Conservation (phyloP, 2,329 filamentous ascomycete species). For the Fonsecaea nubica region DNA sequence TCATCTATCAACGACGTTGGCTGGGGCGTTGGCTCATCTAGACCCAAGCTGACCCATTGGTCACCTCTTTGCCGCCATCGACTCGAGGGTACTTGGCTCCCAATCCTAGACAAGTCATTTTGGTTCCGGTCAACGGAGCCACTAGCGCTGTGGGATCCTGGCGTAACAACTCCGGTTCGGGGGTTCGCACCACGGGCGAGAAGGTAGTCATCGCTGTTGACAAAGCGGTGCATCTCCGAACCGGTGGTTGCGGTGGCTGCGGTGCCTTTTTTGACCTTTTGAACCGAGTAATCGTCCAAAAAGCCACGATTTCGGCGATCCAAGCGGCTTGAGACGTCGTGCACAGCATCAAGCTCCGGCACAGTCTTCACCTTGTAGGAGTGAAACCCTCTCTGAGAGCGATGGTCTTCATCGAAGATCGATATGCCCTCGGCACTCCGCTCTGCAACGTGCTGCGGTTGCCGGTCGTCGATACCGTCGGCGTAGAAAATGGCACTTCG, state of each 20-base stretch:
- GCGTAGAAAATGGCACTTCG: background rate
- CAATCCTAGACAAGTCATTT: background rate
- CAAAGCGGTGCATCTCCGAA: constrained; percentile 29
- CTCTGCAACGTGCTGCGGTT: background rate
- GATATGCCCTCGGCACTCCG: background rate
- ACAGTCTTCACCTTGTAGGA: constrained; percentile 18
- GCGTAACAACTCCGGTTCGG: constrained; percentile 48
- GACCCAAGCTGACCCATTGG: constrained; percentile 46
- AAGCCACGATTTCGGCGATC: constrained; percentile 22
- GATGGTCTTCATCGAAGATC: background rate
- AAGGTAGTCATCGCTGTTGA: constrained; percentile 46
- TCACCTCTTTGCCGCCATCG: constrained; percentile 48
- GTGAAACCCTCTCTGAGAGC: constrained; percentile 11
- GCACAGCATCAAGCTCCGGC: constrained; percentile 25
- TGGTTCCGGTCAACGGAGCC: constrained; percentile 35
- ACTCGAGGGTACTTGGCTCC: constrained; percentile 17
- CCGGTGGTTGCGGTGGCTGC: background rate
- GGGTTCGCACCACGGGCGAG: constrained; percentile 45
- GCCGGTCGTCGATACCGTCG: constrained; percentile 12
- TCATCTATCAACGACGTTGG: constrained; percentile 22
- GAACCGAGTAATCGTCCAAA: constrained; percentile 5
- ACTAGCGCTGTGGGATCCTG: constrained; percentile 42
- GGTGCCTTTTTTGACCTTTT: background rate
- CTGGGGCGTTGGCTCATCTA: constrained; percentile 40
- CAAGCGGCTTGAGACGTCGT: constrained; percentile 31